phyloP scores from a whole-genome alignment of 768 basidiomycete species.

The Leccinum imitatum region DNA sequence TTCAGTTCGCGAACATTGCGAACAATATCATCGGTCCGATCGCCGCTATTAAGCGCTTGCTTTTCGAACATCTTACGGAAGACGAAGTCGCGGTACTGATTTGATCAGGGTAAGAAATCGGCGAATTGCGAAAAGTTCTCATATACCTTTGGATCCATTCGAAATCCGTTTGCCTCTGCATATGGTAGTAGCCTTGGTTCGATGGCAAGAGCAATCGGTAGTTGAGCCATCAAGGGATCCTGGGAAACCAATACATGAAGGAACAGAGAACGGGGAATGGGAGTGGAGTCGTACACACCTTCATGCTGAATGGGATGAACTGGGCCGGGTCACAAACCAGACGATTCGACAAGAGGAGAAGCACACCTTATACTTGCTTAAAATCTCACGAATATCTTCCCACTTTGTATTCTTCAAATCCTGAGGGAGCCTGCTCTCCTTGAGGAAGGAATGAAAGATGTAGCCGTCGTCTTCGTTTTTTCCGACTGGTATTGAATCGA shows the following conservation, averaged over 20 bases:
- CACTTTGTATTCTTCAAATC: slow-evolving; percentile 57
- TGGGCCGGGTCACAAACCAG: slow-evolving; percentile 31
- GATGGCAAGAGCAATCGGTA: slow-evolving; percentile 73
- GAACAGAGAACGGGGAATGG: background rate
- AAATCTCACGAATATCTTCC: slow-evolving; percentile 63
- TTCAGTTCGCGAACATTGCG: slow-evolving; percentile 71
- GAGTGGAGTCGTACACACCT: slow-evolving; percentile 41
- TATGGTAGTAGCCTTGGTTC: slow-evolving; percentile 73
- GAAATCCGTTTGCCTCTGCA: slow-evolving; percentile 72
- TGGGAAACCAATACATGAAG: slow-evolving; percentile 28
- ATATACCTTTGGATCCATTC: slow-evolving; percentile 71
- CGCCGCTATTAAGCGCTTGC: slow-evolving; percentile 44
- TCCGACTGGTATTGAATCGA: slow-evolving; percentile 64
- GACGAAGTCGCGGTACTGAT: slow-evolving; percentile 80
- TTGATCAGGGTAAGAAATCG: slow-evolving; percentile 13
- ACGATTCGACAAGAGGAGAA: slow-evolving; percentile 5
- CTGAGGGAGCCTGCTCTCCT: slow-evolving; percentile 66
- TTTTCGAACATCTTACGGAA: slow-evolving; percentile 85
- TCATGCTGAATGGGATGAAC: slow-evolving; percentile 78
- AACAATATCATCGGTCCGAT: slow-evolving; percentile 60
- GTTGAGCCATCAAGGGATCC: slow-evolving; percentile 78
- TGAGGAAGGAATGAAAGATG: slow-evolving; percentile 62
- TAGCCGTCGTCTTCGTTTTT: slow-evolving; percentile 79
- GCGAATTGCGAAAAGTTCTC: slow-evolving; percentile 2
- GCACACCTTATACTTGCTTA: slow-evolving; percentile 67